Conservation (phyloP, 2,329 filamentous ascomycete genomes). For the Clarireedia hainanense region DNA sequence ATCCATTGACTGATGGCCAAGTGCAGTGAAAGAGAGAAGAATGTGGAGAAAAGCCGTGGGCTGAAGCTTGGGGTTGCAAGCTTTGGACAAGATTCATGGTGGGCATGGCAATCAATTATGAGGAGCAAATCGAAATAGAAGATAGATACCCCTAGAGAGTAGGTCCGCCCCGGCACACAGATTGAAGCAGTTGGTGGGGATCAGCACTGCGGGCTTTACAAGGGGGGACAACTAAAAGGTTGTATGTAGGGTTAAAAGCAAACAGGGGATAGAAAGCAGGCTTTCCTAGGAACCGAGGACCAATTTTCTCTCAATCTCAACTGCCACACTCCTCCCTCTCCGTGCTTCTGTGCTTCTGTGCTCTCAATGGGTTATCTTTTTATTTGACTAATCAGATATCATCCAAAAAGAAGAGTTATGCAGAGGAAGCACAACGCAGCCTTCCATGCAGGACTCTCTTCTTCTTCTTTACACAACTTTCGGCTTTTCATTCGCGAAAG, state of each 20-base stretch:
- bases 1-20: conserved; percentile 9
- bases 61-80: conserved; percentile 12
- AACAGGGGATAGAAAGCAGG: conserved; percentile 1
- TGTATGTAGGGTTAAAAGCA: conserved; percentile 1
- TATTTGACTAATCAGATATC: conserved; percentile 8
- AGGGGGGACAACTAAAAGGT: conserved; percentile 5
- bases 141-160: conserved; percentile 6
- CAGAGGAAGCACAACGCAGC: conserved; percentile 26
- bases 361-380: conserved; percentile 1
- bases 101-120: conserved; percentile 22
- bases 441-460: conserved; percentile 21
- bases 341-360: neutral
- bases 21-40: conserved; percentile 8
- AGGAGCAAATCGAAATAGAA: conserved; percentile 14
- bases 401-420: conserved; percentile 3
- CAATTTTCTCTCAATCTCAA: conserved; percentile 7
- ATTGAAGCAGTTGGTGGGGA: conserved; percentile 15
- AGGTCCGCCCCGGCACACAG: conserved; percentile 9
- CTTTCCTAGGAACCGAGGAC: conserved; percentile 10
- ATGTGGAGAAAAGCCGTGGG: conserved; percentile 7
- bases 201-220: conserved; percentile 20
- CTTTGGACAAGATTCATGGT: conserved; percentile 10
- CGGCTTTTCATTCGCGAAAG: neutral
- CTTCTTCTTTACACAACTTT: neutral
- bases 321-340: neutral